A percentile compares a stretch with the other conserved stretches of the same genome.
Conservation (phyloP, 257 asterid species). For the Craterostigma plantagineum region DNA sequence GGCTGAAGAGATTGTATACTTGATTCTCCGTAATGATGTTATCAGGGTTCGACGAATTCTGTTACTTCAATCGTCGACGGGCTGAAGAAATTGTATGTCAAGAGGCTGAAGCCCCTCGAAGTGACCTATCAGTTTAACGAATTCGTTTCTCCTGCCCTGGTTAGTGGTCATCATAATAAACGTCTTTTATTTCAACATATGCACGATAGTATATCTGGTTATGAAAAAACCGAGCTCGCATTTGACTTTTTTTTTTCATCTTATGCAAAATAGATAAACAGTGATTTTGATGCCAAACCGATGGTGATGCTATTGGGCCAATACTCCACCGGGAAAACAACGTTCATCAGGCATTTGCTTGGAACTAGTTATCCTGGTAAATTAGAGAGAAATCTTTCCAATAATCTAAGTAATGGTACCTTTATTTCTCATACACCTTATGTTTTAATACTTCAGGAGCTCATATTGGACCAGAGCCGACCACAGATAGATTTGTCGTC, state of each 20-base stretch:
- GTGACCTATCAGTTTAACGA: conserved; percentile 65
- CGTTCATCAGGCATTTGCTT: conserved; percentile 90
- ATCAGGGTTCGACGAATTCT: conserved; percentile 51
- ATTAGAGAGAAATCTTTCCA: conserved; percentile 6
- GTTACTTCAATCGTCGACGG: conserved; percentile 93
- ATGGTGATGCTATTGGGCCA: conserved; percentile 99
- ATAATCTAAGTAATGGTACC: neutral
- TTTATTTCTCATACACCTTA: conserved; percentile 1
- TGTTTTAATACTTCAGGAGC: conserved; percentile 37
- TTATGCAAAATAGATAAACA: conserved; percentile 31
- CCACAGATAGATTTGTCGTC: conserved; percentile 96
- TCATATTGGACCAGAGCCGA: conserved; percentile 98
- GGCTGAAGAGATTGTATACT: too few relatives aligned
- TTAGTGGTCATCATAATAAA: conserved; percentile 11
- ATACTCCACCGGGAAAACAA: conserved; percentile 93
- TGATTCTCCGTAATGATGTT: conserved; percentile 6
- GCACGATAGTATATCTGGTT: neutral
- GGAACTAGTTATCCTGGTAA: conserved; percentile 67
- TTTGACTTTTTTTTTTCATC: too few relatives aligned
- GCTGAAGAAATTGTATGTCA: conserved; percentile 71
- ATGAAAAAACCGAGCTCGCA: neutral
- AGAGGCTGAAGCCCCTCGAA: conserved; percentile 83
- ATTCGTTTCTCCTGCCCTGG: conserved; percentile 82
- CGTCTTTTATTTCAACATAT: neutral
- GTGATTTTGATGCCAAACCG: conserved; percentile 97